phyloP scores from a whole-genome alignment of 2,329 filamentous ascomycete species.

The Zymoseptoria ardabiliae region DNA sequence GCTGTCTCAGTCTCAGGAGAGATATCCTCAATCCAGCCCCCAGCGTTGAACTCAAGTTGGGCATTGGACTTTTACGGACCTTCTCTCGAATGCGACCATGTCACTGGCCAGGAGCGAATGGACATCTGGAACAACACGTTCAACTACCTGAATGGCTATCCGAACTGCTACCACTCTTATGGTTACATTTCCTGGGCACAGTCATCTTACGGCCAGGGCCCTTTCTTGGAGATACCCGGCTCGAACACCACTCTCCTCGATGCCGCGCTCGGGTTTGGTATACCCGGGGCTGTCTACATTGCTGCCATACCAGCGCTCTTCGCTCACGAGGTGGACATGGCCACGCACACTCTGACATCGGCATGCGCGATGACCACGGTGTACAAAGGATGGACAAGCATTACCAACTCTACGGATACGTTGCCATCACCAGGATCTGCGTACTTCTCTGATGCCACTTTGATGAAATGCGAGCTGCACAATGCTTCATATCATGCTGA shows the following conservation, averaged over 20 bases:
- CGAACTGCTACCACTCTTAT: background rate
- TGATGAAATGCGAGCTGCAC: slow-evolving; percentile 5
- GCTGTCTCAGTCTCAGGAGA: background rate
- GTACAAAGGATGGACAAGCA: background rate
- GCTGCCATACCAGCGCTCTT: background rate
- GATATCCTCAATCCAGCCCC: slow-evolving; percentile 3
- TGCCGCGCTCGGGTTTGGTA: background rate
- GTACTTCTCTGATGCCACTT: slow-evolving; percentile 1
- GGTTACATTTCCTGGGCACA: background rate
- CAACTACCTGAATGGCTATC: background rate
- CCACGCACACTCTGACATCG: background rate
- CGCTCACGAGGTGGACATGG: background rate
- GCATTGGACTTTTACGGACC: slow-evolving; percentile 4
- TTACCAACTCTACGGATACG: background rate
- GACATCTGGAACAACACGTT: background rate
- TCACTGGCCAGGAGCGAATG: background rate
- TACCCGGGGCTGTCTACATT: background rate
- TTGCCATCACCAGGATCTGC: background rate
- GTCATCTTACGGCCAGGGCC: background rate
- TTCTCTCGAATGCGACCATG: slow-evolving; percentile 3
- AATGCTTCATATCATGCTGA: slow-evolving; percentile 3
- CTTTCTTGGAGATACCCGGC: background rate
- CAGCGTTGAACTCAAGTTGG: slow-evolving; percentile 6
- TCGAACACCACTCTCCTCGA: background rate
- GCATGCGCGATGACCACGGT: background rate